Conservation (phyloP, 768 basidiomycete genomes). For the Termitomyces sp. region DNA sequence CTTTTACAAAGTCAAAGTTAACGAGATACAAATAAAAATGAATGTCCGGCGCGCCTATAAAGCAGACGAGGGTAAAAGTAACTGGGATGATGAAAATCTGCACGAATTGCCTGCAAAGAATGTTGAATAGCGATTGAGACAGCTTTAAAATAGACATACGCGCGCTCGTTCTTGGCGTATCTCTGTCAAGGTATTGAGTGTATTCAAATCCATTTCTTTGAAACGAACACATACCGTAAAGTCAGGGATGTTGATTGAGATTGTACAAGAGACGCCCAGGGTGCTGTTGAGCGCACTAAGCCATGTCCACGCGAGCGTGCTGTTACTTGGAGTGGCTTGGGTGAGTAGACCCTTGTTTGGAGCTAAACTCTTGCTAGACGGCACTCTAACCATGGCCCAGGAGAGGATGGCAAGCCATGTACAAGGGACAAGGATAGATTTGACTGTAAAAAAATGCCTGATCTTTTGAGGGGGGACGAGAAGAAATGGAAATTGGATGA, state of each 20-base stretch:
- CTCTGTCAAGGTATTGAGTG: slow-evolving; percentile 32
- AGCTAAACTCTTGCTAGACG: slow-evolving; percentile 54
- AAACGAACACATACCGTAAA: slow-evolving; percentile 45
- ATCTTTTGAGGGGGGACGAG: slow-evolving; percentile 75
- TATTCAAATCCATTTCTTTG: no score
- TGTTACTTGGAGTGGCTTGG: slow-evolving; percentile 36
- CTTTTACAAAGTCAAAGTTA: slow-evolving; percentile 11
- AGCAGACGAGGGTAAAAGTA: slow-evolving; percentile 71
- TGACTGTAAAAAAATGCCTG: slow-evolving; percentile 69
- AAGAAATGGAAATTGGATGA: slow-evolving; percentile 72
- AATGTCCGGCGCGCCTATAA: slow-evolving; percentile 39
- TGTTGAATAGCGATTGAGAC: background rate
- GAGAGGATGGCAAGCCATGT: slow-evolving; percentile 71
- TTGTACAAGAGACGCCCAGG: slow-evolving; percentile 66
- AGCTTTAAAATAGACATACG: slow-evolving; percentile 33
- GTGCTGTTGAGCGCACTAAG: slow-evolving; percentile 72
- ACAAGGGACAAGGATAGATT: slow-evolving; percentile 58
- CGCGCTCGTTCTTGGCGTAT: slow-evolving; percentile 65
- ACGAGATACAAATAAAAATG: background rate
- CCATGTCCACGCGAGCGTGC: slow-evolving; percentile 69
- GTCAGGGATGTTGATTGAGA: slow-evolving; percentile 81
- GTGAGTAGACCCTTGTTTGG: slow-evolving; percentile 32
- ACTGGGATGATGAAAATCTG: slow-evolving; percentile 74
- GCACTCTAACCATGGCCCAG: slow-evolving; percentile 72
- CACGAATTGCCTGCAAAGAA: slow-evolving; percentile 52